Evolutionary conservation across 148 eudicot species (phyloP).

Genomic region (Spergularia bocconei): DNA sequence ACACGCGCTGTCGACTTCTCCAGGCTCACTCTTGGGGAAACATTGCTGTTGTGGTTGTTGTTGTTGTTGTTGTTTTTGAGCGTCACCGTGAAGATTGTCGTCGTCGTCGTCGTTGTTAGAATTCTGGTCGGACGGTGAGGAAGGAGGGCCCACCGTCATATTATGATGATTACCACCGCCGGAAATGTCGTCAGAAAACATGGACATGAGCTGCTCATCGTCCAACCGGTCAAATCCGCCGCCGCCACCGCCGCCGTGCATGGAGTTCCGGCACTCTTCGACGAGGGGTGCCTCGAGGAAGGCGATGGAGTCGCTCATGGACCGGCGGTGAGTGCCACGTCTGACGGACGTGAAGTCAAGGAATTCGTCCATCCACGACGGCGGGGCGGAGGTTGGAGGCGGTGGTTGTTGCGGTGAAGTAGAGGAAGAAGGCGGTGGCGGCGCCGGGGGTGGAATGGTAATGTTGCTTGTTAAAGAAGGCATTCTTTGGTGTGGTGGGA

Average conservation of each 20-base stretch:
- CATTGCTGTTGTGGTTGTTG: background rate
- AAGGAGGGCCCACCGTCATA: slow-evolving; percentile 18
- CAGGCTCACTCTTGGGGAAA: slow-evolving; percentile 56
- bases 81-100: background rate
- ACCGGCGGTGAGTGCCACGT: slow-evolving; percentile 66
- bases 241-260: slow-evolving; percentile 15
- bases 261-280: slow-evolving; percentile 29
- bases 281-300: slow-evolving; percentile 57
- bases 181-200: slow-evolving; percentile 65
- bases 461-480: slow-evolving; percentile 26
- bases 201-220: slow-evolving; percentile 75
- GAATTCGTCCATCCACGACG: slow-evolving; percentile 84
- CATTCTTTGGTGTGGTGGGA: slow-evolving; percentile 59
- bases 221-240: slow-evolving; percentile 62
- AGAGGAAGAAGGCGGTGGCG: slow-evolving; percentile 4
- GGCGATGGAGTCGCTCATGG: slow-evolving; percentile 71
- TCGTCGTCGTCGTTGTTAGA: slow-evolving; percentile 31
- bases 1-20: slow-evolving; percentile 54
- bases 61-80: background rate
- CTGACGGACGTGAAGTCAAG: slow-evolving; percentile 75
- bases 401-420: slow-evolving; percentile 4
- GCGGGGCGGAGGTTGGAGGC: slow-evolving; percentile 17
- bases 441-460: slow-evolving; percentile 7
- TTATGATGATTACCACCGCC: background rate
- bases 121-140: slow-evolving; percentile 44